Evolutionary conservation across 352 stramenopile species (phyloP), one percentile per base, ranked within the genome.

Genomic region (Globisporangium parvum): DNA sequence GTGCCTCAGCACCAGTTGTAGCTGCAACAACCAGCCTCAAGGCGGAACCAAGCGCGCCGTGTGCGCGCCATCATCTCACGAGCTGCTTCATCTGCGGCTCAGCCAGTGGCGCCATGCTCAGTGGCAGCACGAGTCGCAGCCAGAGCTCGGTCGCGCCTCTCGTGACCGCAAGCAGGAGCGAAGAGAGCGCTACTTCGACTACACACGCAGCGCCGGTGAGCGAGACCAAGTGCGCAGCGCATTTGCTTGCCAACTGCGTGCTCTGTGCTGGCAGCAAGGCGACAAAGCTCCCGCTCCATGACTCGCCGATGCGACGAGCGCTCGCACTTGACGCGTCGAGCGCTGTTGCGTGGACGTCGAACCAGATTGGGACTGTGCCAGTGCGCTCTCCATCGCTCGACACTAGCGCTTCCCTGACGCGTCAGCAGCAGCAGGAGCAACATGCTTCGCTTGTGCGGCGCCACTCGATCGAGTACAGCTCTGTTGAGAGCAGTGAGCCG

Each of bases 171-270:
- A n/a, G 18, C 39, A 18, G 39, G 2, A 14, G 9, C 3, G 17
- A 6, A 9, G 39, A 18, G 0, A 44, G 8, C 39, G 39, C 39
- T 20, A 44, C 18, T 2, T 8, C 14, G 4, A 20, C 15, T 10
- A 23, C 17, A 17, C n/a, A 24, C 49, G 9, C 28, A 31, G 21
- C 45, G 12, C 3, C 45, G 33, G 21, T 14, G 39, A 23, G 23
- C n/a, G 58, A 51, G 35, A 23, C 39, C 21, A 87, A 81, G 47
- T 91, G 81, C 46, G 55, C 74, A 9, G 53, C 70, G 1, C 81
- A 91, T 47, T 60, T 66, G 21, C 72, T 91, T 9, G 62, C 67
- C n/a, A 91, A 88, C 52, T 91, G 81, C 35, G 79, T 89, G 42
- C 59, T 90, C 14, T 91, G 81, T 42, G 67, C 71, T 18, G 73